Conservation (phyloP, 129 eudicot genomes). For the Ambrosia trifida region DNA sequence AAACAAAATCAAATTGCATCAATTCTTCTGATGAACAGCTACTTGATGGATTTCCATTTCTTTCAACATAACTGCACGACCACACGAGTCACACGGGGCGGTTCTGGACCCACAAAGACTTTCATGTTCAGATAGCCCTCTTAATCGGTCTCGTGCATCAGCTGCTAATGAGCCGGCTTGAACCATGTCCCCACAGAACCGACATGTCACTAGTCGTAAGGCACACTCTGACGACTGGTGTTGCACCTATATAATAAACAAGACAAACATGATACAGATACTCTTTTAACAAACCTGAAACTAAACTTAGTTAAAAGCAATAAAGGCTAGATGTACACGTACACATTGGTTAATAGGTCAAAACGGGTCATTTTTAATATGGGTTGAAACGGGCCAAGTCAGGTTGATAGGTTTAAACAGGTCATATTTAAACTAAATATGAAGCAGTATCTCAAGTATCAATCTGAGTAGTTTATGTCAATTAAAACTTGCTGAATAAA, state of each 20-base stretch:
- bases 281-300: neutral
- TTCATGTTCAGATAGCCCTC: slow-evolving; percentile 87
- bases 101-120: slow-evolving; percentile 90
- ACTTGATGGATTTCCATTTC: slow-evolving; percentile 97
- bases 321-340: neutral
- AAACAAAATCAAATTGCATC: neutral
- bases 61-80: slow-evolving; percentile 94
- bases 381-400: neutral
- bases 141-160: slow-evolving; percentile 76
- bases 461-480: too few relatives aligned
- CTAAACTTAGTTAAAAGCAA: neutral
- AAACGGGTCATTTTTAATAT: neutral
- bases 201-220: slow-evolving; percentile 77
- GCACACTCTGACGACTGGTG: slow-evolving; percentile 78
- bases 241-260: slow-evolving; percentile 58
- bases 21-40: slow-evolving; percentile 83
- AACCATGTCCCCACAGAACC: slow-evolving; percentile 95
- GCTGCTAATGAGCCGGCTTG: slow-evolving; percentile 76
- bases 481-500: neutral
- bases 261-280: neutral
- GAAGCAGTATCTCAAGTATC: too few relatives aligned
- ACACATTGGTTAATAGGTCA: neutral
- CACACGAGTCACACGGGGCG: slow-evolving; percentile 96
- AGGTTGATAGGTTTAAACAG: neutral
- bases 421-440: too few relatives aligned